Evolutionary conservation across 495 filamentous ascomycete genomes (phyloP).

Genomic region (Gamarada debralockiae): DNA sequence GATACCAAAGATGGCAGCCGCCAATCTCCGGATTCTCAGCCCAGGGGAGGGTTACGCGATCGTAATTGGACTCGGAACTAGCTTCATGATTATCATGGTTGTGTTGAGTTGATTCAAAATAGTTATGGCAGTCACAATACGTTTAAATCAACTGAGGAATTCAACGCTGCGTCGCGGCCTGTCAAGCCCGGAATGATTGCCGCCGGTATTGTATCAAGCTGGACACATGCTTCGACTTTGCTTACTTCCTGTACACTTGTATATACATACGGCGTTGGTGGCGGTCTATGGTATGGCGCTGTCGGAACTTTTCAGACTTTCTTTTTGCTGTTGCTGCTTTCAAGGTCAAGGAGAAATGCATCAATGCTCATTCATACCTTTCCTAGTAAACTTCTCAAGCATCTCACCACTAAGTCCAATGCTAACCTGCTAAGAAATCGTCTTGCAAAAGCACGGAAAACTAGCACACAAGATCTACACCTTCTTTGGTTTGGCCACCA

Average conservation of each 20-base stretch:
- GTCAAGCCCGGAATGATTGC: conserved; percentile 48
- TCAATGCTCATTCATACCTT: no score
- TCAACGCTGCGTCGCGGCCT: conserved; percentile 44
- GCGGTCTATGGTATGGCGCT: conserved; percentile 41
- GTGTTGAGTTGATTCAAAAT: no score
- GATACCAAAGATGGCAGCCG: no score
- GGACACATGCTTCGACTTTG: conserved; percentile 43
- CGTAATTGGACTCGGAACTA: no score
- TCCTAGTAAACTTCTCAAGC: conserved; percentile 26
- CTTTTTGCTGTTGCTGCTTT: conserved; percentile 44
- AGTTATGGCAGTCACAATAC: no score
- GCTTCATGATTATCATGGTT: no score
- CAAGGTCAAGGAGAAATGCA: conserved; percentile 41
- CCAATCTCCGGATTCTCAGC: no score
- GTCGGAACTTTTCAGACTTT: conserved; percentile 43
- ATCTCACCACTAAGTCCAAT: no score
- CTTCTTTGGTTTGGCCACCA: conserved; percentile 16
- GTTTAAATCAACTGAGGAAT: conserved; percentile 46
- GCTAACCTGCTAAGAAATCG: no score
- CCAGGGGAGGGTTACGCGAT: no score
- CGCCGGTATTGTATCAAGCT: conserved; percentile 43
- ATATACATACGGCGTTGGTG: conserved; percentile 45
- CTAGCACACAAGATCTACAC: conserved; percentile 26
- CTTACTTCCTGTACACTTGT: conserved; percentile 43
- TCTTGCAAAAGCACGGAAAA: conserved; percentile 57